These are phyloP conservation scores for Aspergillus intermedius DNA, from an alignment of 2,329 filamentous ascomycete genomes.

Conservation along the genomic window DNA sequence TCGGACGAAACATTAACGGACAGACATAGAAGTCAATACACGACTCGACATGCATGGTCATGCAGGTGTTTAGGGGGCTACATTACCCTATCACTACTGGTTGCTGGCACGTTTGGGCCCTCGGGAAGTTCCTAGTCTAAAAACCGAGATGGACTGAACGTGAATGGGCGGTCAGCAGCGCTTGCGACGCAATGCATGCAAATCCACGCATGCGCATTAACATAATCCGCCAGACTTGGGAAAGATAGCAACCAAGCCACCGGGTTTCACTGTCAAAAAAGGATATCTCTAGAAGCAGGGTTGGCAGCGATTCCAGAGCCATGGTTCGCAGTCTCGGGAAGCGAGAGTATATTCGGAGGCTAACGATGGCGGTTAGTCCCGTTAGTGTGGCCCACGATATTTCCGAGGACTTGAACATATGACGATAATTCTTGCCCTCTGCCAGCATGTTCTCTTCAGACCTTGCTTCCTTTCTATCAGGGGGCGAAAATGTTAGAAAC, in stretches of 20 bases:
- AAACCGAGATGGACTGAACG: background rate
- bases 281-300: conserved; percentile 4
- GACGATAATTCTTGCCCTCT: too few relatives aligned
- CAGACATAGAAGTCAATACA: background rate
- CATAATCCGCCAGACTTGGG: conserved; percentile 5
- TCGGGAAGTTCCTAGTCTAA: background rate
- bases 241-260: conserved; percentile 18
- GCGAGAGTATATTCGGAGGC: conserved; percentile 11
- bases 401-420: background rate
- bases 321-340: conserved; percentile 28
- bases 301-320: conserved; percentile 27
- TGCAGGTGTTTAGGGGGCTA: background rate
- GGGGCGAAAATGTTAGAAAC: too few relatives aligned
- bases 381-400: conserved; percentile 12
- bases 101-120: background rate
- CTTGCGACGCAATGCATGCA: conserved; percentile 5
- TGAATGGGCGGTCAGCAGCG: background rate
- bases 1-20: background rate
- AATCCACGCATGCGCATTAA: conserved; percentile 16
- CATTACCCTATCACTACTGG: background rate
- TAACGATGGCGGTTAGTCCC: conserved; percentile 18
- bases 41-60: background rate
- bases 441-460: too few relatives aligned
- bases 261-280: conserved; percentile 16
- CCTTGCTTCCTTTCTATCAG: too few relatives aligned